Conservation (phyloP, 441 rosid species). For the Oxalis stricta region DNA sequence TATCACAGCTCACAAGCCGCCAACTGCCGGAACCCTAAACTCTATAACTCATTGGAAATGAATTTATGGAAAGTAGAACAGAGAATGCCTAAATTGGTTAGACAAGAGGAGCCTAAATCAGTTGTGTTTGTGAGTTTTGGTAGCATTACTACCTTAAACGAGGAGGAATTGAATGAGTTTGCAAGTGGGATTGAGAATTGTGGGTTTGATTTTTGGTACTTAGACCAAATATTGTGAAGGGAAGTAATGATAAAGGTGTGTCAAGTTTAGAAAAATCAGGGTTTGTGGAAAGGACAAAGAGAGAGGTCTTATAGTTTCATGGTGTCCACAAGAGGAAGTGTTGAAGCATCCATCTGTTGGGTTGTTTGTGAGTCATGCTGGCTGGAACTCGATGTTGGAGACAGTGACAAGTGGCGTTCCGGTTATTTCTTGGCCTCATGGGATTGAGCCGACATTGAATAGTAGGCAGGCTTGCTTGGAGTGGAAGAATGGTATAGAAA, state of each 20-base stretch:
- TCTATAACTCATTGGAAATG: neutral
- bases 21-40: neutral
- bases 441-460: neutral
- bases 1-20: neutral
- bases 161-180: neutral
- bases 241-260: neutral
- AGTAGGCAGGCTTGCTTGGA: neutral
- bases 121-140: slow-evolving; percentile 4
- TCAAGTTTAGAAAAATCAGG: neutral
- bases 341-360: slow-evolving; percentile 1
- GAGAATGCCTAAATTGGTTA: slow-evolving; percentile 1
- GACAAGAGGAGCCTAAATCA: neutral
- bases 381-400: neutral
- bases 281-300: neutral
- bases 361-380: neutral
- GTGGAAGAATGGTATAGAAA: slow-evolving; percentile 3
- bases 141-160: neutral
- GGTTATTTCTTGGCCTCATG: neutral
- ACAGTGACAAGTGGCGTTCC: neutral
- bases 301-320: neutral
- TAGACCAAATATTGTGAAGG: slow-evolving; percentile 5
- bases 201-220: slow-evolving; percentile 1
- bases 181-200: slow-evolving; percentile 2
- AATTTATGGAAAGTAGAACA: slow-evolving; percentile 1
- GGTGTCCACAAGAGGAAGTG: slow-evolving; percentile 5